Evolutionary conservation across 345 rosid species (phyloP).

Genomic region (Erodium maritimum): DNA sequence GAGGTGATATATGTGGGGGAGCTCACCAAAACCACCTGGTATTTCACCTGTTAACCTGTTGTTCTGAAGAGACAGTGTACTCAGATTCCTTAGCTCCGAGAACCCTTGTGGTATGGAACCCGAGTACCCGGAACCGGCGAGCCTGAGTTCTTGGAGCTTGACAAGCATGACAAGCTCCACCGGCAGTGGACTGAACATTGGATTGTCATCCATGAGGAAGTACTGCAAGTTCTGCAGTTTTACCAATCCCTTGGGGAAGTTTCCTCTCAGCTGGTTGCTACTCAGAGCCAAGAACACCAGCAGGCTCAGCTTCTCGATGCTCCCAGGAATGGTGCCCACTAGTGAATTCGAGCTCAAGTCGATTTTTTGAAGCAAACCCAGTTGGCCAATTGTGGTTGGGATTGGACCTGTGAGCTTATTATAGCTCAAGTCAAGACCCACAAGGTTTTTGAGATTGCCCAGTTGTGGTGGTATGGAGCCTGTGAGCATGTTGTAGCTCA

Average conservation of each 20-base stretch:
- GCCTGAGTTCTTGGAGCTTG: constrained; percentile 69
- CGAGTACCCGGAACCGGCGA: constrained; percentile 60
- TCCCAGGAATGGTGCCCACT: constrained; percentile 41
- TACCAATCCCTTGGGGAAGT: constrained; percentile 41
- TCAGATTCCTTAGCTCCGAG: constrained; percentile 42
- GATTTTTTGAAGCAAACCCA: constrained; percentile 68
- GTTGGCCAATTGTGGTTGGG: constrained; percentile 49
- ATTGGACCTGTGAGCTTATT: constrained; percentile 47
- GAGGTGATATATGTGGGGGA: constrained; percentile 61
- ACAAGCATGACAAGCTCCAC: constrained; percentile 38
- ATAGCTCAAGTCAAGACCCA: constrained; percentile 72
- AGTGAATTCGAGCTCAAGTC: constrained; percentile 73
- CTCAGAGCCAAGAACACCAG: constrained; percentile 67
- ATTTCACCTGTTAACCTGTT: constrained; percentile 65
- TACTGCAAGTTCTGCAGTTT: constrained; percentile 60
- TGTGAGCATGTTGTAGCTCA: constrained; percentile 58
- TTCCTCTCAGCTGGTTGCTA: constrained; percentile 50
- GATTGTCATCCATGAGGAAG: constrained; percentile 81
- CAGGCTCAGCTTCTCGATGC: constrained; percentile 38
- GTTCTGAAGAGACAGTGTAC: constrained; percentile 71
- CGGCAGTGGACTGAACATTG: constrained; percentile 57
- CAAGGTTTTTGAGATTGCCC: constrained; percentile 48
- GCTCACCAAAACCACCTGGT: constrained; percentile 33
- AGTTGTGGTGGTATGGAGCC: constrained; percentile 52
- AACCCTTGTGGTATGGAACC: constrained; percentile 54